Evolutionary conservation across 495 filamentous ascomycete species (phyloP), one percentile per base, ranked within the genome.

Genomic region (Xylaria cubensis): DNA sequence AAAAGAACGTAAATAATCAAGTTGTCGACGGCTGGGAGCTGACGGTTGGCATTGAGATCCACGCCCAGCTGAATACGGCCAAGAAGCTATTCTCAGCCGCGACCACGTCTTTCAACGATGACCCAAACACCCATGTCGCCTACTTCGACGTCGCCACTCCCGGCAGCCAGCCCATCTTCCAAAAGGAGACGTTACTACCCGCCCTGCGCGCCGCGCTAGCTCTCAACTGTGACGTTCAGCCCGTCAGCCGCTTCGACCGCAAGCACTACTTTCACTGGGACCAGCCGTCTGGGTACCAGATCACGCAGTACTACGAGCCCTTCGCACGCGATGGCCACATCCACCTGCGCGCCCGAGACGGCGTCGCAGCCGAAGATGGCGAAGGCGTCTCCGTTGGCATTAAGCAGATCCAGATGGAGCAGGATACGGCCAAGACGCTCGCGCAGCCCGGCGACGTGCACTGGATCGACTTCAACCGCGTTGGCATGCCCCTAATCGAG

Each of bases 201-300:
- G 96, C 96, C 36, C 79, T 99, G 32, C 90, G 96, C 66, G 94
- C 96, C 42, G 95, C 95, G 2, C 79, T 98, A 17, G 94, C 94
- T 2, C 84, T 99, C 42, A 88, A 90, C 58, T 98, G 96, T 81
- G 79, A 90, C 0, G 88, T 98, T 62, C 90, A 94, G 77, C 85
- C 80, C 2, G 86, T 86, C 59, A 97, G 93, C 77, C 87, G 87
- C 42, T 99, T 97, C 80, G 96, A 99, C 81, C 88, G 96, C 63
- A 99, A 99, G 79, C 96, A 99, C 77, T 99, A 99, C 79, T 98
- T 98, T 82, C 97, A 98, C 82, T 95, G 94, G 87, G 96, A 99
- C 80, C 96, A 99, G 78, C 96, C 97, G 8, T 85, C 91, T 0
- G 96, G 96, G 0, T 99, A 98, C 81, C 96, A 99, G 80, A 96